A percentile compares a stretch with the other conserved stretches of the same genome.
These are phyloP conservation scores for Phytophthora idaei DNA, from an alignment of 352 stramenopile species.

Conservation along the genomic window DNA sequence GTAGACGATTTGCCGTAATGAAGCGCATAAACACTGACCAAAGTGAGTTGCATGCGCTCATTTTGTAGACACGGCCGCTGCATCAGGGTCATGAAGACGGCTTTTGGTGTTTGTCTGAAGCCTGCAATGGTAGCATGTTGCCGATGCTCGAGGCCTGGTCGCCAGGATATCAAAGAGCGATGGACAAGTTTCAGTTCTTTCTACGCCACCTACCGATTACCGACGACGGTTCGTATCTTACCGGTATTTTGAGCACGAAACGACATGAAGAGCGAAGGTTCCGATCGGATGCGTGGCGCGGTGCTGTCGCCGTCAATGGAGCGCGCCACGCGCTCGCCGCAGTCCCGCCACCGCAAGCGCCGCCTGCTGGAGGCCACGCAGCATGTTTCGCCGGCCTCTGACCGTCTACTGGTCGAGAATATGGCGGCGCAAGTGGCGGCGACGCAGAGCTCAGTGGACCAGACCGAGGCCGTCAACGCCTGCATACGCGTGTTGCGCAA, in stretches of 20 bases:
- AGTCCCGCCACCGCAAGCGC: conserved; percentile 65
- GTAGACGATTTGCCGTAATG: not conserved
- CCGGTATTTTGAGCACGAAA: conserved; percentile 7
- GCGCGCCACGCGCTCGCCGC: conserved; percentile 45
- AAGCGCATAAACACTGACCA: no score
- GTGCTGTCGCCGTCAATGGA: conserved; percentile 28
- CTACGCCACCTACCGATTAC: not conserved
- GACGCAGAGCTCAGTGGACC: not conserved
- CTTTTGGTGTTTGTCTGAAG: no score
- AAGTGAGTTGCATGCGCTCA: no score
- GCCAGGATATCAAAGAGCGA: no score
- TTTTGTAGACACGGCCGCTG: no score
- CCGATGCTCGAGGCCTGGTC: no score
- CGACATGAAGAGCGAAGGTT: conserved; percentile 2
- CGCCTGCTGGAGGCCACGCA: conserved; percentile 57
- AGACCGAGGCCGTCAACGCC: conserved; percentile 29
- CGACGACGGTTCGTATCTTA: conserved; percentile 11
- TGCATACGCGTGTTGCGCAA: conserved; percentile 60
- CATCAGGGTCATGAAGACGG: no score
- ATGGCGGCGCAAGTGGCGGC: conserved; percentile 34
- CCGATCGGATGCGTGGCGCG: not conserved
- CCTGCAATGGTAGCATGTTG: no score
- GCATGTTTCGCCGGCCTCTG: conserved; percentile 44
- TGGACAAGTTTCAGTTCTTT: not conserved
- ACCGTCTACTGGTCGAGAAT: conserved; percentile 40